Evolutionary conservation across 768 basidiomycete species (phyloP), one percentile per base, ranked within the genome.

Genomic region (Cyclocybe cylindracea): DNA sequence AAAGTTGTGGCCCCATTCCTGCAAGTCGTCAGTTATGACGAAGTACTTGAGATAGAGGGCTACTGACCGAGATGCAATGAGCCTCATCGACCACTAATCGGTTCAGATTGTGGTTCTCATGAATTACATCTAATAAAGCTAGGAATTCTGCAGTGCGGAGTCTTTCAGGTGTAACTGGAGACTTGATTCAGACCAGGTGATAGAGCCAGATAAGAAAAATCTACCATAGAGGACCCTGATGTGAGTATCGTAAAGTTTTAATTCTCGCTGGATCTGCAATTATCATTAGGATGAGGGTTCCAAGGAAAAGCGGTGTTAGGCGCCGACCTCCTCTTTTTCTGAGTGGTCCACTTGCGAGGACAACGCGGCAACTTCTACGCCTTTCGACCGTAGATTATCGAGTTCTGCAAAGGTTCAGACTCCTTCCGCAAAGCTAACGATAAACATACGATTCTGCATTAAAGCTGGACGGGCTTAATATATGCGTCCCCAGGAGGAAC

Each of bases 1-100:
- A 63, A 91, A 91, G 59, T 90, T 84, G 43, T 91, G 89, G 0
- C 89, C 89, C 91, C 89, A 92, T 75, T 91, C 90, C 86, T 90
- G 55, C 11, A 39, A 29, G 46, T 5, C 4, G 3, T 34, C 5
- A 14, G 2, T 10, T 9, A 36, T 13, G 8, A 36, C n/a, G 11
- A 14, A 33, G 37, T 36, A 36, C 9, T 35, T 10, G 24, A 31
- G 6, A 11, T 31, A 18, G 33, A 33, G 11, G 39, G 1, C 10
- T 8, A 54, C 76, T 59, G 55, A 88, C 89, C 14, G 89, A 91
- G 56, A 92, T 90, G 57, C 91, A 91, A 65, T 92, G 89, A 1
- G 89, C 91, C 78, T 94, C 91, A 50, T 94, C 91, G 2, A 94
- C 78, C 10, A 94, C 88, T 5, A 94, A 72, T 6, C 91, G 76